A percentile compares a stretch with the other conserved stretches of the same genome.
These are phyloP conservation scores for Kuraishia molischiana DNA, from an alignment of 805 yeast species.

Conservation along the genomic window DNA sequence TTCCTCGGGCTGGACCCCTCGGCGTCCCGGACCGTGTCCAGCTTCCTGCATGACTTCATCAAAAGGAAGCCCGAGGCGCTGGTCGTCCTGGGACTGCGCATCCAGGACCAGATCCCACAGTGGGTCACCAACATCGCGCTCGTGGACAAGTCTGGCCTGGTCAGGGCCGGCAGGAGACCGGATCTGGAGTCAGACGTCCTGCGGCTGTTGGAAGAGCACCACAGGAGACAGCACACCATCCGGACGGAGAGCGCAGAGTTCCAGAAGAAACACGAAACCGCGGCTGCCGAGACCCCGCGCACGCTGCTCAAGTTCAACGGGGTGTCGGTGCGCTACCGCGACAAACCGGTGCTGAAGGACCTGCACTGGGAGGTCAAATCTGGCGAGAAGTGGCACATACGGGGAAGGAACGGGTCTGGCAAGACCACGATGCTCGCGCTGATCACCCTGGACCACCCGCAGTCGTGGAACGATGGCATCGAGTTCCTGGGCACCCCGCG, in stretches of 20 bases:
- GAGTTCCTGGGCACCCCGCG: conserved; percentile 57
- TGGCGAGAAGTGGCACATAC: conserved; percentile 82
- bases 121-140: conserved; percentile 74
- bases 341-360: conserved; percentile 45
- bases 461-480: conserved; percentile 77
- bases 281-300: neutral
- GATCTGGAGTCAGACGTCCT: conserved; percentile 16
- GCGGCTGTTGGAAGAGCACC: neutral
- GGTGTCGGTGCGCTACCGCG: conserved; percentile 59
- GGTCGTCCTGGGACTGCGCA: conserved; percentile 65
- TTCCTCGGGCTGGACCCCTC: conserved; percentile 82
- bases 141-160: conserved; percentile 46
- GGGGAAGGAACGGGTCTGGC: conserved; percentile 90
- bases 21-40: conserved; percentile 52
- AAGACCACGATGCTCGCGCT: conserved; percentile 81
- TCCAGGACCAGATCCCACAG: conserved; percentile 64
- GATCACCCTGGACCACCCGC: conserved; percentile 93
- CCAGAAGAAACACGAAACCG: neutral
- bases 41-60: conserved; percentile 27
- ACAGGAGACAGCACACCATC: conserved; percentile 2
- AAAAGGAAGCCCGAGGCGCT: conserved; percentile 3
- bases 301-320: conserved; percentile 41
- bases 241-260: conserved; percentile 1
- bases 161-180: conserved; percentile 33
- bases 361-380: conserved; percentile 55